These are phyloP conservation scores for Phoma herbarum DNA, from an alignment of 2,329 filamentous ascomycete genomes.

Conservation along the genomic window DNA sequence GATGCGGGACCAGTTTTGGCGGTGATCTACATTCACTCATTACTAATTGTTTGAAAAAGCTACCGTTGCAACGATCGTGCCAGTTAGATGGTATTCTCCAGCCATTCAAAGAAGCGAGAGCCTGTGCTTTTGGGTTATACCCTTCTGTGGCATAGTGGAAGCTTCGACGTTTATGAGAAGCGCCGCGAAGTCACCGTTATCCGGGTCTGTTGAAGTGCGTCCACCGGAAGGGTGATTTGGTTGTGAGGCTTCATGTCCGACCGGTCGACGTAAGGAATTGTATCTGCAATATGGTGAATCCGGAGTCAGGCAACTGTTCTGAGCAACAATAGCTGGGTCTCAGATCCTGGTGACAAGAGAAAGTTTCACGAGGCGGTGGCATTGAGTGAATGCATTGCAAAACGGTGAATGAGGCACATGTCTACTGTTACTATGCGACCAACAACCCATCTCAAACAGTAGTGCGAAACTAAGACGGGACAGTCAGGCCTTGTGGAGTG, in stretches of 20 bases:
- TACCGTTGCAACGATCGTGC: conserved; percentile 17
- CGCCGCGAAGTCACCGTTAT: conserved; percentile 26
- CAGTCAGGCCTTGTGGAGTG: background rate
- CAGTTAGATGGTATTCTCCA: conserved; percentile 22
- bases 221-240: conserved; percentile 9
- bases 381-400: background rate
- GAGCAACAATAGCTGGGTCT: background rate
- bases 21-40: conserved; percentile 22
- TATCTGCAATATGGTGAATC: background rate
- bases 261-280: background rate
- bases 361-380: background rate
- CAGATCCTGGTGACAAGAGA: background rate
- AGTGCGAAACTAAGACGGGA: conserved; percentile 6
- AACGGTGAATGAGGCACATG: conserved; percentile 1
- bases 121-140: conserved; percentile 15
- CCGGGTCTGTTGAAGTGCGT: conserved; percentile 13
- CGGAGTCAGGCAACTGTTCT: background rate
- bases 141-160: conserved; percentile 23
- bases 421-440: background rate
- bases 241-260: background rate
- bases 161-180: conserved; percentile 23
- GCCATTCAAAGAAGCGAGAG: conserved; percentile 8
- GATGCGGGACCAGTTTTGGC: conserved; percentile 13
- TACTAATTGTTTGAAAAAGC: conserved; percentile 11
- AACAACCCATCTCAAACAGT: conserved; percentile 9